Percentiles rank a stretch among this genome's conserved stretches.
Conservation (phyloP, 2,329 filamentous ascomycete genomes). For the Stemphylium beticola region DNA sequence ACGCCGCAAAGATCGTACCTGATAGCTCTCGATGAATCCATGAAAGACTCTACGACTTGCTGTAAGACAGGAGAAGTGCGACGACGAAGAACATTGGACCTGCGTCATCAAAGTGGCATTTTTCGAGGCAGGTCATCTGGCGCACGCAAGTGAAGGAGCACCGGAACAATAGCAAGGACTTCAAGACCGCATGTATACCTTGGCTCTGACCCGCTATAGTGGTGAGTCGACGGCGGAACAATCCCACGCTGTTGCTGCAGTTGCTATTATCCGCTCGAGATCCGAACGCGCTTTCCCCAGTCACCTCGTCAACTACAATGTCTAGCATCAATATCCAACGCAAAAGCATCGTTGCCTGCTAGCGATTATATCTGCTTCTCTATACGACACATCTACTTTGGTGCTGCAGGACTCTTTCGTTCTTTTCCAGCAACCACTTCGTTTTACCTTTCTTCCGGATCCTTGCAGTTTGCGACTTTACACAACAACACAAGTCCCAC, state of each 20-base stretch:
- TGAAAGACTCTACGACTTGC: slow-evolving; percentile 2
- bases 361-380: slow-evolving; percentile 9
- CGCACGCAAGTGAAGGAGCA: slow-evolving; percentile 12
- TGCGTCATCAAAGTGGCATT: slow-evolving; percentile 3
- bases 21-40: neutral
- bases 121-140: slow-evolving; percentile 4
- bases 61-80: slow-evolving; percentile 20
- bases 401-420: neutral
- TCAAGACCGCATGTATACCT: neutral
- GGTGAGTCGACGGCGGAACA: slow-evolving; percentile 16
- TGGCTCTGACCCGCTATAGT: neutral
- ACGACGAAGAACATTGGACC: slow-evolving; percentile 10
- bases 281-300: slow-evolving; percentile 11
- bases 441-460: neutral
- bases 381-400: neutral
- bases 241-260: slow-evolving; percentile 1
- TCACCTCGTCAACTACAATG: slow-evolving; percentile 12
- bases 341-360: neutral
- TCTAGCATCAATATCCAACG: slow-evolving; percentile 2
- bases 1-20: slow-evolving; percentile 19
- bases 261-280: slow-evolving; percentile 17
- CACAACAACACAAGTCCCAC: neutral
- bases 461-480: neutral
- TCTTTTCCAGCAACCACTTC: slow-evolving; percentile 5
- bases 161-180: slow-evolving; percentile 33